phyloP scores from a whole-genome alignment of 768 basidiomycete genomes.

The Termitomyces sp. region DNA sequence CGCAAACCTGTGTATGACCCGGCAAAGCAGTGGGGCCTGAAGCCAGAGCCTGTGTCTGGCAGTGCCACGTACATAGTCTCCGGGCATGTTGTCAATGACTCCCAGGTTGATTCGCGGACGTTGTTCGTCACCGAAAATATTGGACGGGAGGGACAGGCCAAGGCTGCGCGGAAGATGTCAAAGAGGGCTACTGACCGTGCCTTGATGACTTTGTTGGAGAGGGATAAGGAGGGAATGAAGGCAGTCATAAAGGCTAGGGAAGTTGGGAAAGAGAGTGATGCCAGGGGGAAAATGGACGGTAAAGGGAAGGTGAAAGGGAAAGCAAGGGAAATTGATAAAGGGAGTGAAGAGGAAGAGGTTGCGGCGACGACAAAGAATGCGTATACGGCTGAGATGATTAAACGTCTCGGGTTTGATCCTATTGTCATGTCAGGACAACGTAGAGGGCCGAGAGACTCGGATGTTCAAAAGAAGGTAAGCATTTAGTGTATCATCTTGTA shows the following conservation, averaged over 20 bases:
- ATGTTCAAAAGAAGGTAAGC: conserved; percentile 55
- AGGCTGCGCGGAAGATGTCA: conserved; percentile 55
- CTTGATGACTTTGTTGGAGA: conserved; percentile 53
- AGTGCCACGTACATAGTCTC: conserved; percentile 74
- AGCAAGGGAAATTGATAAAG: conserved; percentile 9
- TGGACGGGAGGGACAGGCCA: conserved; percentile 77
- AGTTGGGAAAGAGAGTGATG: conserved; percentile 20
- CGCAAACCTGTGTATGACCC: conserved; percentile 62
- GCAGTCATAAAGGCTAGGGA: conserved; percentile 58
- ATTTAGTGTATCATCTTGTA: not conserved
- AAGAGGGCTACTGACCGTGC: conserved; percentile 55
- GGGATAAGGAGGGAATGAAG: conserved; percentile 65
- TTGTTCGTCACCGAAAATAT: conserved; percentile 64
- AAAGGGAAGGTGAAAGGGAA: conserved; percentile 14
- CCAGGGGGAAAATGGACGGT: conserved; percentile 9
- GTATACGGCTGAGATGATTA: conserved; percentile 64
- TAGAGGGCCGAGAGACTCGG: conserved; percentile 28
- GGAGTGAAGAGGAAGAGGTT: not conserved
- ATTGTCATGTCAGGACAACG: conserved; percentile 47
- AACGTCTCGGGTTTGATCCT: conserved; percentile 77
- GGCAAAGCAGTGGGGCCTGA: conserved; percentile 67
- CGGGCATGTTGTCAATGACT: conserved; percentile 65
- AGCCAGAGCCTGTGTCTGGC: conserved; percentile 38
- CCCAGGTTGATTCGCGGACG: conserved; percentile 28
- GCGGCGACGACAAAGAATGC: conserved; percentile 31